Conservation (phyloP, 768 basidiomycete species). For the Mrakia hoshinonis region DNA sequence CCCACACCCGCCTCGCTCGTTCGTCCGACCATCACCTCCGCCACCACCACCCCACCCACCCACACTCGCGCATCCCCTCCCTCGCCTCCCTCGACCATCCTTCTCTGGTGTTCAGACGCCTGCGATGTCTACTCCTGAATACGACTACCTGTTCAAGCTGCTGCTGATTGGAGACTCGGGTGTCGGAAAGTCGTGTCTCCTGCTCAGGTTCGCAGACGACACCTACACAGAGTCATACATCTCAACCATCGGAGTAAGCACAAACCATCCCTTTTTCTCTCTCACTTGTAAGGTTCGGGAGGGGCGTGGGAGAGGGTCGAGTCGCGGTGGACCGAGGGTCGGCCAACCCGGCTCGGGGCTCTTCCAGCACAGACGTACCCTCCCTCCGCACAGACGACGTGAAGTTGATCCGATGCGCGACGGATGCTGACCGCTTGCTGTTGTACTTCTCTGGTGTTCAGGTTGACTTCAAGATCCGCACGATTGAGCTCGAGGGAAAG, state of each 20-base stretch:
- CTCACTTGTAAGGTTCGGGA: neutral
- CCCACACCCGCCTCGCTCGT: neutral
- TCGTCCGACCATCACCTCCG: neutral
- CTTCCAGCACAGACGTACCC: neutral
- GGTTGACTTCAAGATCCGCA: slow-evolving; percentile 31
- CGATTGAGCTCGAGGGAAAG: slow-evolving; percentile 31
- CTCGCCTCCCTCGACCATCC: neutral
- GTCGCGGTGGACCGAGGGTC: neutral
- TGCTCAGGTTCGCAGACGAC: slow-evolving; percentile 29
- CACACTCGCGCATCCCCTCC: neutral
- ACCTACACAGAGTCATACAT: slow-evolving; percentile 31
- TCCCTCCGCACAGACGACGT: too few species aligned
- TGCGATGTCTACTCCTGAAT: slow-evolving; percentile 78
- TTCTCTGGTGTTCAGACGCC: neutral
- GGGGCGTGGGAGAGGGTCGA: neutral
- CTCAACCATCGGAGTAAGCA: slow-evolving; percentile 30
- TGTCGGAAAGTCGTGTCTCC: slow-evolving; percentile 30
- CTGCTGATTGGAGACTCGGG: slow-evolving; percentile 81
- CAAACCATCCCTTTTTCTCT: too few species aligned
- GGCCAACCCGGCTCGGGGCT: neutral
- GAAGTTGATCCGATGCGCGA: neutral
- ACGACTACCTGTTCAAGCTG: slow-evolving; percentile 93
- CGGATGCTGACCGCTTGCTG: too few species aligned
- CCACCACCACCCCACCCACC: neutral
- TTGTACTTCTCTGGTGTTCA: neutral